Evolutionary conservation across 1,284 basidiomycete species (phyloP).

Genomic region (Amylostereum chailletii): DNA sequence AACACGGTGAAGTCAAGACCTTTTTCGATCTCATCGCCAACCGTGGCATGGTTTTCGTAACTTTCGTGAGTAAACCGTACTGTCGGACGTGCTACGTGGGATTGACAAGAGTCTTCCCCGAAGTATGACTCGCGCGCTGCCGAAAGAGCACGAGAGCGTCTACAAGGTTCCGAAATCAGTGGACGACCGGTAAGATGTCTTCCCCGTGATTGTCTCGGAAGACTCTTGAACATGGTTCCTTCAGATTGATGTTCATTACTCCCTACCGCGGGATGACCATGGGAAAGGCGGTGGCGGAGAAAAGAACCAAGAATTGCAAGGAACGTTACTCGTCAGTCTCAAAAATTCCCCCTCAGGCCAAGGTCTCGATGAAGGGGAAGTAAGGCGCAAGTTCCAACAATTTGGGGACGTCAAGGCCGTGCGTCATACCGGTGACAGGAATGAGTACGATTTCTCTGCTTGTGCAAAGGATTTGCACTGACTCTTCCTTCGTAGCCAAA

Average conservation of each 20-base stretch:
- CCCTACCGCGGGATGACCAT: conserved; percentile 85
- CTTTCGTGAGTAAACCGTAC: conserved; percentile 65
- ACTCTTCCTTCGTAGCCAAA: conserved; percentile 41
- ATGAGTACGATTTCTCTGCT: conserved; percentile 45
- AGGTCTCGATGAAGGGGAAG: conserved; percentile 73
- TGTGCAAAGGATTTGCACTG: neutral
- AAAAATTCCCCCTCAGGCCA: conserved; percentile 59
- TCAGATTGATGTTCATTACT: conserved; percentile 97
- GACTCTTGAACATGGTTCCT: neutral
- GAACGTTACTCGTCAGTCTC: conserved; percentile 75
- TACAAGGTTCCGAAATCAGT: conserved; percentile 81
- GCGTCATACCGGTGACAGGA: conserved; percentile 52
- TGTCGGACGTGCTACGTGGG: neutral
- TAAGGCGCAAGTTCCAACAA: conserved; percentile 74
- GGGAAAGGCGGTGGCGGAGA: conserved; percentile 69
- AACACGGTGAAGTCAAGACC: conserved; percentile 91
- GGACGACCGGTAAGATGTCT: conserved; percentile 65
- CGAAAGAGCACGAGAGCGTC: conserved; percentile 77
- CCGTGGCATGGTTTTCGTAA: conserved; percentile 96
- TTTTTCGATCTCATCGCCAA: conserved; percentile 94
- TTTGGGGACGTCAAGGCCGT: conserved; percentile 89
- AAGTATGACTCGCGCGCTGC: conserved; percentile 90
- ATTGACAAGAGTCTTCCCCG: conserved; percentile 2
- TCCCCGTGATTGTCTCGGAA: neutral
- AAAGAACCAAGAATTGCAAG: conserved; percentile 82